Base-by-base conservation (phyloP, 164 flowering plant genomes). In the Dillenia suffruticosa region DNA sequence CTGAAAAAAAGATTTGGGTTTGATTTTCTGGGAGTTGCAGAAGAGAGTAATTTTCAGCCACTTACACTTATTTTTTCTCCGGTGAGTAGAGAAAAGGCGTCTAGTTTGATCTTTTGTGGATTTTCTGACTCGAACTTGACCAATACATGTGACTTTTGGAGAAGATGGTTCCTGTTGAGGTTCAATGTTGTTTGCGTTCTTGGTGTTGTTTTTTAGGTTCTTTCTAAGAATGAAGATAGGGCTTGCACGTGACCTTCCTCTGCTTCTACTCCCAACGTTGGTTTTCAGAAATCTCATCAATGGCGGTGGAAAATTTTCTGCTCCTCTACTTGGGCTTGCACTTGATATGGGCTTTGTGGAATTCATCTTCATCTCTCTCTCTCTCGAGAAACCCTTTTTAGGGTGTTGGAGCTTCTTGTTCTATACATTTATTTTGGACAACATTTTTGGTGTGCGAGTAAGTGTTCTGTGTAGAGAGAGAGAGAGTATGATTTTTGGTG, bases 91-190 rank as follows among this genome's bases (percentile, higher is more conserved):
- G 16, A 40, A 15, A 26, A 32, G 12, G 51, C 64, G 8, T 9
- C 50, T n/a, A 22, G 54, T 12, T 12, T 50, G 13, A 9, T 58
- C 19, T 44, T 70, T 58, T 46, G 72, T 66, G 59, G 87, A 72
- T 40, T 76, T 69, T 51, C 64, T 63, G 54, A 76, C 82, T 1
- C 86, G 74, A 26, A 84, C 87, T 62, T 84, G 87, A 5, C 92
- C 92, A 52, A 84, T 81, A 69, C 89, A 86, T 9, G 87, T 86
- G 62, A 86, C 92, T 53, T 86, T 84, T 0, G 92, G 92, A 0
- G 92, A 86, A 49, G 87, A 72, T 0, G 92, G 92, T 53, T 86
- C 92, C 24, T 75, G 92, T 10, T 44, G 24, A 0, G 79, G 74
- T 68, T 72, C 81, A 49, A 57, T 54, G 53, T 66, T 68, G 32